These are phyloP conservation scores for Xylaria sp. DNA, from an alignment of 2,329 filamentous ascomycete genomes.

Conservation along the genomic window DNA sequence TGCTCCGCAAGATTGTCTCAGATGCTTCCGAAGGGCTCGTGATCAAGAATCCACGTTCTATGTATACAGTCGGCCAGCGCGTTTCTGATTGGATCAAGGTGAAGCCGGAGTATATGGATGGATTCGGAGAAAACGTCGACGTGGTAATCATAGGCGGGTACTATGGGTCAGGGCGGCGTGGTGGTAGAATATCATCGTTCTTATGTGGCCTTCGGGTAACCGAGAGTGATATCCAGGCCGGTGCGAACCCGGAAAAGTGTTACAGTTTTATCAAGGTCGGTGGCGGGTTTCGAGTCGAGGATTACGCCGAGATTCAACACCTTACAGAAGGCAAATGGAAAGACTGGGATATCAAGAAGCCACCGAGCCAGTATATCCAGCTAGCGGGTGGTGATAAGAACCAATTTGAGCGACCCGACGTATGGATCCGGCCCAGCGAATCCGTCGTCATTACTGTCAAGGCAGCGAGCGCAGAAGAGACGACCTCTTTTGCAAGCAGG, in stretches of 20 bases:
- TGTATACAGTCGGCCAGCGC: slow-evolving; percentile 80
- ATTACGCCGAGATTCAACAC: slow-evolving; percentile 78
- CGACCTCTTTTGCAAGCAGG: slow-evolving; percentile 70
- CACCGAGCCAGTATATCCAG: slow-evolving; percentile 73
- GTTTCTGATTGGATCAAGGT: slow-evolving; percentile 98
- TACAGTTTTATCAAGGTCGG: slow-evolving; percentile 98
- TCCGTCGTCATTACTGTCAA: slow-evolving; percentile 87
- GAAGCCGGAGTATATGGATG: slow-evolving; percentile 96
- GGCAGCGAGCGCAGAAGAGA: slow-evolving; percentile 69
- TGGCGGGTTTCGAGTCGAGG: slow-evolving; percentile 80
- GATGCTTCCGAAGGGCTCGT: slow-evolving; percentile 87
- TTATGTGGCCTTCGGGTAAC: slow-evolving; percentile 81
- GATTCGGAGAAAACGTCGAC: slow-evolving; percentile 90
- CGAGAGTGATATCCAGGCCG: slow-evolving; percentile 56
- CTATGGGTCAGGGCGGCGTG: slow-evolving; percentile 80
- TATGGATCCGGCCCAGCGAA: slow-evolving; percentile 87
- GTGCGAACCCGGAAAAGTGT: slow-evolving; percentile 65
- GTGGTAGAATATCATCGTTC: slow-evolving; percentile 78
- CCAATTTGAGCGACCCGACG: slow-evolving; percentile 75
- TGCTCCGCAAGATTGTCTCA: slow-evolving; percentile 76
- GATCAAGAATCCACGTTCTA: slow-evolving; percentile 84
- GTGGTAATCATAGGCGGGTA: slow-evolving; percentile 87
- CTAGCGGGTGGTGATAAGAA: slow-evolving; percentile 67
- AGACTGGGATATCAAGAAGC: slow-evolving; percentile 72
- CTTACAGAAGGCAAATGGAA: slow-evolving; percentile 88